Base-by-base conservation (phyloP, 2,329 filamentous ascomycete genomes). In the Dactylellina cionopaga region DNA sequence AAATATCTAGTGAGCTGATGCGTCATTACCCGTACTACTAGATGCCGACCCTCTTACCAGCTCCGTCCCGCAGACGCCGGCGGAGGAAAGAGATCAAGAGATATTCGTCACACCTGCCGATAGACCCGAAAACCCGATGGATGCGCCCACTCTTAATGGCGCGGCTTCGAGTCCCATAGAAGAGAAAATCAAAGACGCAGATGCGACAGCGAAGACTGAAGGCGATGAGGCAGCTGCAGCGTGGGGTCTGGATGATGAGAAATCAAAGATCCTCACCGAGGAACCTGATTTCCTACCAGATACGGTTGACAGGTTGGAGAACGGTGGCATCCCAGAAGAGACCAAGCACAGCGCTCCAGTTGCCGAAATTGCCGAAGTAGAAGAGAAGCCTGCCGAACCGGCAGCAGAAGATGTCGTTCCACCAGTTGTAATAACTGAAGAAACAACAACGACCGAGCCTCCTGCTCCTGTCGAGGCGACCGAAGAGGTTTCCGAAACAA, bases 41-140 rank as follows among this genome's bases (percentile, higher is more conserved):
- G 66, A 71, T 63, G 51, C 46, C 43, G 66, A 64, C 43, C 60
- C 66, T 22, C 66, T 71, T 22, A 52, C 25, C 55, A 59, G 56
- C 49, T 56, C 65, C 25, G 43, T 49, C 33, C 58, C 60, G 25
- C 47, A 56, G 58, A 71, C 66, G 24, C 66, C 66, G 37, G 54
- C 54, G 44, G 52, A 56, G 10, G 66, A 71, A 27, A 71, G 46
- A n/a, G n/a, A n/a, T n/a, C n/a, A n/a, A 13, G 47, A 64, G 25
- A 52, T 58, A 43, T 71, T 71, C 47, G 39, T 59, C 19, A 71
- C 66, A 22, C 66, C 66, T 10, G 58, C 58, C 66, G 66, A 71
- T 64, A 71, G 35, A 71, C 58, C 24, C 66, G 66, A 71, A 24
- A 64, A 71, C 46, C 66, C 66, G 35, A 22, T 71, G 29, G 66